Evolutionary conservation across 345 rosid genomes (phyloP).

Genomic region (Eutrema heterophyllum): DNA sequence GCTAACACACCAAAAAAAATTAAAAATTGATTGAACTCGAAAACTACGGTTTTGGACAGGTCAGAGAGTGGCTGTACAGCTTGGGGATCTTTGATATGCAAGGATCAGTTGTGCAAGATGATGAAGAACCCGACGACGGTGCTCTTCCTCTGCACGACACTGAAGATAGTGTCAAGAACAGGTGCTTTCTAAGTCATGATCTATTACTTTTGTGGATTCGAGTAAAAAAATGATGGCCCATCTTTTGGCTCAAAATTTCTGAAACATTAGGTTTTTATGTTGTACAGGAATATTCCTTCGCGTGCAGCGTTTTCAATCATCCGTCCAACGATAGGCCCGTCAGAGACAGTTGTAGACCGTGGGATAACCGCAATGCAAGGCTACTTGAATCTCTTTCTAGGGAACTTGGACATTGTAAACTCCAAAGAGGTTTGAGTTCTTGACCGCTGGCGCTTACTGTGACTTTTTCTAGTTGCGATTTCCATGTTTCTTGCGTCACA

Average conservation of each 20-base stretch:
- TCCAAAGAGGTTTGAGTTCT: slow-evolving; percentile 66
- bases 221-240: not conserved
- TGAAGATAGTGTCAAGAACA: slow-evolving; percentile 64
- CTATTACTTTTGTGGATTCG: not conserved
- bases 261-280: not conserved
- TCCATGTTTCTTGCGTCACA: slow-evolving; percentile 18
- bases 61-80: slow-evolving; percentile 88
- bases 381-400: slow-evolving; percentile 81
- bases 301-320: slow-evolving; percentile 69
- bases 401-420: slow-evolving; percentile 79
- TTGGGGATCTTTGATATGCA: slow-evolving; percentile 73
- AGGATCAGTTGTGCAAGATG: slow-evolving; percentile 67
- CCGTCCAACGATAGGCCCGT: slow-evolving; percentile 63
- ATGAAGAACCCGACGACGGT: slow-evolving; percentile 89
- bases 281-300: slow-evolving; percentile 70
- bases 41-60: slow-evolving; percentile 36
- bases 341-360: slow-evolving; percentile 56
- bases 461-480: not conserved
- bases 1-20: not conserved
- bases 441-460: not conserved
- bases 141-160: slow-evolving; percentile 54
- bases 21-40: not conserved
- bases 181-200: slow-evolving; percentile 32
- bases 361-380: slow-evolving; percentile 88
- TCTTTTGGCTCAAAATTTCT: not conserved